These are phyloP conservation scores for Tetratostichococcus sp. DNA, from an alignment of 139 green algal species.

Conservation along the genomic window DNA sequence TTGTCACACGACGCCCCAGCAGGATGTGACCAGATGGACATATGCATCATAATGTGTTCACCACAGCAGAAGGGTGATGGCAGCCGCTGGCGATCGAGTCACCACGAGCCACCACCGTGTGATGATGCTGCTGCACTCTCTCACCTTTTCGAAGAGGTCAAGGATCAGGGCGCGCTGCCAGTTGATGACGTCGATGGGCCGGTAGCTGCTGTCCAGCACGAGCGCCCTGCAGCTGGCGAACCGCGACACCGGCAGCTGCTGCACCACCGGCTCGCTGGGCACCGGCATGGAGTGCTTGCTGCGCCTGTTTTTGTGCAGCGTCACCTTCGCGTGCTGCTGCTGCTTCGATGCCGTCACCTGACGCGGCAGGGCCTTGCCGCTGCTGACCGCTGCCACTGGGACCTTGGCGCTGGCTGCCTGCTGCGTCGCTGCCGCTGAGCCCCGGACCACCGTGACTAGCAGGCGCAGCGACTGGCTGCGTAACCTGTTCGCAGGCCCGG, in stretches of 20 bases:
- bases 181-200: constrained; percentile 51
- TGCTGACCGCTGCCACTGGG: too few species aligned
- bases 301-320: neutral
- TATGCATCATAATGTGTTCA: too few species aligned
- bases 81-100: too few species aligned
- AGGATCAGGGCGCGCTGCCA: constrained; percentile 55
- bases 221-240: constrained; percentile 34
- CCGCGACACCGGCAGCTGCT: neutral
- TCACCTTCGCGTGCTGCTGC: neutral
- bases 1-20: too few species aligned
- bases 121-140: neutral
- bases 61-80: neutral
- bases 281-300: neutral
- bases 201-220: constrained; percentile 54
- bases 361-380: too few species aligned
- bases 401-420: too few species aligned
- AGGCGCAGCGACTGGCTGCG: too few species aligned
- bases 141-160: constrained; percentile 46
- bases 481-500: too few species aligned
- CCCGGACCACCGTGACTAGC: too few species aligned
- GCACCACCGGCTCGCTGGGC: neutral
- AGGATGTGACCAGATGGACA: neutral
- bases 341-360: neutral
- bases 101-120: too few species aligned
- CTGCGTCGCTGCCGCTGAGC: too few species aligned